phyloP scores from a whole-genome alignment of 768 basidiomycete genomes.

The Cubamyces lactineus region DNA sequence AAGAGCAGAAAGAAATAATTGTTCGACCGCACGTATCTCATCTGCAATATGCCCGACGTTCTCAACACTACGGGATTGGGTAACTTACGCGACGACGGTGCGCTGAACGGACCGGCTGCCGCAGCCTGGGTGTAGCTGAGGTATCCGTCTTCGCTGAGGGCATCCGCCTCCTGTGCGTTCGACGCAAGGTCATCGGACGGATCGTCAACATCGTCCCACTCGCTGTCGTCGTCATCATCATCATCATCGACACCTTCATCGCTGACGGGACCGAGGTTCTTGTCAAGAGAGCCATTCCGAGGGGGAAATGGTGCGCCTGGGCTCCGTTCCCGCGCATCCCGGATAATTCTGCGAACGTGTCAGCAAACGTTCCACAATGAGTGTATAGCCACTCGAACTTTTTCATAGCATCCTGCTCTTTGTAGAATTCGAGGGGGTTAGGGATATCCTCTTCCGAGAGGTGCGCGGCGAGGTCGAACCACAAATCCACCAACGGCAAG shows the following conservation, averaged over 20 bases:
- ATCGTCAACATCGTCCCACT: no score
- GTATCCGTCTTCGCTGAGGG: neutral
- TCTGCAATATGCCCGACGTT: no score
- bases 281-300: neutral
- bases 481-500: slow-evolving; percentile 10
- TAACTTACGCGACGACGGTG: no score
- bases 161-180: no score
- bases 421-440: neutral
- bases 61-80: no score
- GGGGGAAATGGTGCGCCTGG: neutral
- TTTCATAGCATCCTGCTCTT: neutral
- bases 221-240: no score
- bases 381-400: neutral
- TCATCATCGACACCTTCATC: neutral
- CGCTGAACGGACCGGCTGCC: no score
- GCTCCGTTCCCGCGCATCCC: neutral
- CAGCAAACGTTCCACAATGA: neutral
- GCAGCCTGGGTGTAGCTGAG: no score
- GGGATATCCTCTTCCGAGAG: slow-evolving; percentile 4
- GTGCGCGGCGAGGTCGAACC: slow-evolving; percentile 4
- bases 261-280: neutral
- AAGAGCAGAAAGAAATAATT: no score
- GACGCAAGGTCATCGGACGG: neutral
- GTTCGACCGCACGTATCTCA: no score
- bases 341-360: neutral